Evolutionary conservation across 805 yeast genomes (phyloP), one percentile per base, ranked within the genome.

Genomic region (Ogataea dorogensis): DNA sequence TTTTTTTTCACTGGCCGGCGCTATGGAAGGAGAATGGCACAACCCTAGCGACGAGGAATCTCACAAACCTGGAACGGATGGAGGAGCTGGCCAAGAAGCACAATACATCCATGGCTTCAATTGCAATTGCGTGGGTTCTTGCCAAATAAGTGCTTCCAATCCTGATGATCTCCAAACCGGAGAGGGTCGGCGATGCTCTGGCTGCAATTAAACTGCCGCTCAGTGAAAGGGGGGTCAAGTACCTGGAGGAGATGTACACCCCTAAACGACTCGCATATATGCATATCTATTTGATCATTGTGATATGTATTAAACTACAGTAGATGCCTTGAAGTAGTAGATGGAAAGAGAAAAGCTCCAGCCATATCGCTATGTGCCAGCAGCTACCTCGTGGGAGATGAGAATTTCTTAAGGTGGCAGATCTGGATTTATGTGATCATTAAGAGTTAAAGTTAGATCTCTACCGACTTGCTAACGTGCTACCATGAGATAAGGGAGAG

Each of bases 1-100:
- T 75, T 74, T 71, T 79, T 8, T 83, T 85, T 7, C 15, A 70
- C 2, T 58, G 79, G 29, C 65, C 81, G 1, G 65, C 80, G 42
- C 79, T 83, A 10, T 31, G 26, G 13, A 30, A 24, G 12, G 7
- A 12, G 11, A 30, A 23, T 12, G 38, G 36, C 11, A 33, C 38
- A 10, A 36, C 47, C 8, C n/a, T 9, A 9, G 34, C 41, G 20
- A 30, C 42, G 11, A 42, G 39, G 4, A 68, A 68, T 29, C 40
- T 40, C 12, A 55, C 51, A 22, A 70, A 74, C 31, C 58, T 77
- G 29, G 46, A 54, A 9, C 60, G 85, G 31, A 77, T 79, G n/a
- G 82, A 77, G 47, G 64, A 71, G 46, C 18, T 81, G 5, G 68
- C 86, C 3, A 61, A 65, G 39, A 68, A 71, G 44, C 56, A 61